Percentiles rank a stretch among this genome's conserved stretches.
These are phyloP conservation scores for Ustilago xerochloae DNA, from an alignment of 1,284 basidiomycete species.

Conservation along the genomic window DNA sequence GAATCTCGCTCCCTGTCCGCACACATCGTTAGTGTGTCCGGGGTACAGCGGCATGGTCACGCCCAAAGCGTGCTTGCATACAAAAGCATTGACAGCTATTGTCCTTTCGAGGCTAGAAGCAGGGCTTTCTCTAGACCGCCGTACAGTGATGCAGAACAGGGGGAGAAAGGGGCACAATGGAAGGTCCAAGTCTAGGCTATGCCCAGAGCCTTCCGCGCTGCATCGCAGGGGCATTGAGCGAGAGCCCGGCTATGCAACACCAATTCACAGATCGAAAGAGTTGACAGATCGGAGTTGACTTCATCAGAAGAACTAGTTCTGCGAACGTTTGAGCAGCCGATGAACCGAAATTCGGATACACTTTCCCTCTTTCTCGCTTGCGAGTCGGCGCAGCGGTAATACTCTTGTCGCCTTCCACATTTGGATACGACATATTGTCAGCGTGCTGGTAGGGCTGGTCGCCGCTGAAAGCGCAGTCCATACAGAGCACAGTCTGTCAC, in stretches of 20 bases:
- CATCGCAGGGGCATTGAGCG: not conserved
- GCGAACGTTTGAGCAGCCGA: not conserved
- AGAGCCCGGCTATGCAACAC: conserved; percentile 4
- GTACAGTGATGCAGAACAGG: not conserved
- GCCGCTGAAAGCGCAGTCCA: not conserved
- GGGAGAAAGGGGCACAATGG: conserved; percentile 1
- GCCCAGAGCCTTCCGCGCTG: not conserved
- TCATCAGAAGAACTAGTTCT: not conserved
- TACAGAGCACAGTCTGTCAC: not conserved
- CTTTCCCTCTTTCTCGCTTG: not conserved
- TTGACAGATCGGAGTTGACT: not conserved
- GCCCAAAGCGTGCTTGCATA: not conserved
- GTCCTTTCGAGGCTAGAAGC: not conserved
- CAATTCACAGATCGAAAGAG: not conserved
- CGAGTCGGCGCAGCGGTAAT: not conserved
- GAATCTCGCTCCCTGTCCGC: no score
- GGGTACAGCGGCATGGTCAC: not conserved
- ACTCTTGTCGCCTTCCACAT: not conserved
- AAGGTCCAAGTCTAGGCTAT: not conserved
- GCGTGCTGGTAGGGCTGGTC: no score
- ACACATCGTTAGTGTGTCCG: not conserved
- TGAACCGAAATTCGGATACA: conserved; percentile 1
- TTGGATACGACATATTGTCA: not conserved
- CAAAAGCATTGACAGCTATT: not conserved
- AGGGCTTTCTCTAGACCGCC: not conserved